Conservation (phyloP, 805 yeast species). For the Jamesozyma piceae region DNA sequence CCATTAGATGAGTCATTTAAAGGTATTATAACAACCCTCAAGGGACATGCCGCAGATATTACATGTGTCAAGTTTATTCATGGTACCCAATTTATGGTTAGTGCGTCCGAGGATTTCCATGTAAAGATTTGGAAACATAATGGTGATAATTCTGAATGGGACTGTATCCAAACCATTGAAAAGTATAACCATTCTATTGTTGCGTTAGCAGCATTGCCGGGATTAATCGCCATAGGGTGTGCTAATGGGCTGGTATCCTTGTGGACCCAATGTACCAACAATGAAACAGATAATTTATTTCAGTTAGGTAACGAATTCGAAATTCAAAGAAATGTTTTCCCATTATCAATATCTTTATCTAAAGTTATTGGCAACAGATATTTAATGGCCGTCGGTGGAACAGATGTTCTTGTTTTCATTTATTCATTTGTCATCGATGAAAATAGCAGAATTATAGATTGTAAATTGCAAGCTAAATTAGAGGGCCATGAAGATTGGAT, state of each 20-base stretch:
- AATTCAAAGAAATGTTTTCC: constrained; percentile 20
- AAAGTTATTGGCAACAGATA: constrained; percentile 27
- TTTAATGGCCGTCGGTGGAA: constrained; percentile 66
- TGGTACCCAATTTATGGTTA: constrained; percentile 37
- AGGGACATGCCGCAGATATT: constrained; percentile 52
- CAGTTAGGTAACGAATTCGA: constrained; percentile 18
- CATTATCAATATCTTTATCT: constrained; percentile 22
- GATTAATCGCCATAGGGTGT: constrained; percentile 49
- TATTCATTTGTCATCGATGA: constrained; percentile 35
- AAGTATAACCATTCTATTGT: constrained; percentile 47
- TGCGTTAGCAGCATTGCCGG: constrained; percentile 37
- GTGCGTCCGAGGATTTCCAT: constrained; percentile 59
- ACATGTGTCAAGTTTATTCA: constrained; percentile 58
- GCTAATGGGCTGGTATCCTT: constrained; percentile 50
- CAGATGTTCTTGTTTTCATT: constrained; percentile 45
- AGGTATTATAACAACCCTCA: constrained; percentile 49
- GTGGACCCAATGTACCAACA: constrained; percentile 35
- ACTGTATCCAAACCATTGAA: constrained; percentile 27
- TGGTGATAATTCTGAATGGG: constrained; percentile 7
- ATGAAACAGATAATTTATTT: constrained; percentile 15
- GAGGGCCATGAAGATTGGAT: constrained; percentile 98
- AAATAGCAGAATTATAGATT: constrained; percentile 7
- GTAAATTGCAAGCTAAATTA: constrained; percentile 41
- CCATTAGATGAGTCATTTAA: constrained; percentile 36
- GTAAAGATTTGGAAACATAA: constrained; percentile 50